A percentile compares a stretch with the other conserved stretches of the same genome.
These are phyloP conservation scores for Lecanicillium sp. DNA, from an alignment of 2,329 filamentous ascomycete species.

Conservation along the genomic window DNA sequence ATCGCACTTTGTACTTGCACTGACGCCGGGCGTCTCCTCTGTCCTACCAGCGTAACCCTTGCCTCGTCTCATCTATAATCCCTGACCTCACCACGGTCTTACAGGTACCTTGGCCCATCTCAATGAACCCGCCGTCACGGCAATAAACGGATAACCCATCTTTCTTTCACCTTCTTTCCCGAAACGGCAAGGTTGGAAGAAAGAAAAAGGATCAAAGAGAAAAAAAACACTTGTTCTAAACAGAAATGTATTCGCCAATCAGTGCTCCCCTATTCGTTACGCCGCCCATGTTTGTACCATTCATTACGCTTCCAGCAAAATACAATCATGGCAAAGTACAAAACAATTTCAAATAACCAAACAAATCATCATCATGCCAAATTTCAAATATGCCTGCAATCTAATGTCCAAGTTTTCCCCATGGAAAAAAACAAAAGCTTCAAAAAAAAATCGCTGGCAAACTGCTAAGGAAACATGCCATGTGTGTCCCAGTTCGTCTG, in stretches of 20 bases:
- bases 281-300: too few relatives aligned
- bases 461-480: slow-evolving; percentile 8
- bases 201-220: not conserved
- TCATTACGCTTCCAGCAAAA: too few relatives aligned
- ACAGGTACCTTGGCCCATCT: not conserved
- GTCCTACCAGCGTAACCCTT: not conserved
- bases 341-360: not conserved
- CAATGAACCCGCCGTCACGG: not conserved
- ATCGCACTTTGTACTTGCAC: too few relatives aligned
- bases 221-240: not conserved
- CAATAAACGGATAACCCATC: not conserved
- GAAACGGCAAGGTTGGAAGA: too few relatives aligned
- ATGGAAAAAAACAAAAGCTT: too few relatives aligned
- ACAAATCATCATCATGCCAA: too few relatives aligned
- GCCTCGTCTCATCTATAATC: slow-evolving; percentile 1
- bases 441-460: not conserved
- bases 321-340: too few relatives aligned
- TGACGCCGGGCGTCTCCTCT: too few relatives aligned
- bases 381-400: not conserved
- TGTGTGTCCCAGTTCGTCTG: slow-evolving; percentile 21
- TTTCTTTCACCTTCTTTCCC: too few relatives aligned
- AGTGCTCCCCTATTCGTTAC: not conserved
- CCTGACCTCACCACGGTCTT: too few relatives aligned
- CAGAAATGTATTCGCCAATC: not conserved
- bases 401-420: not conserved